Evolutionary conservation across 1,139 yeast genomes (phyloP).

Genomic region (Lodderomyces elongisporus): DNA sequence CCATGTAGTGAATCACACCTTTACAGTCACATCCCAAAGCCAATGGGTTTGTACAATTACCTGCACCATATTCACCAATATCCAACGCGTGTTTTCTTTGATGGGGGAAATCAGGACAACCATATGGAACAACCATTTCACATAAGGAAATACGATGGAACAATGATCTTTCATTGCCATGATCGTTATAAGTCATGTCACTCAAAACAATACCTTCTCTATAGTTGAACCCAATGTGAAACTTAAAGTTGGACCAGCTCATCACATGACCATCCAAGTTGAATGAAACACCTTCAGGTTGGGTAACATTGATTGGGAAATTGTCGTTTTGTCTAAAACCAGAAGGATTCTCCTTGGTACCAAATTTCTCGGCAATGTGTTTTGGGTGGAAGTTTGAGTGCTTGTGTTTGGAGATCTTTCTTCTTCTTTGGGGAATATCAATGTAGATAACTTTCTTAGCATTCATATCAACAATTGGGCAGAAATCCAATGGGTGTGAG

Average conservation of each 20-base stretch:
- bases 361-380: slow-evolving; percentile 55
- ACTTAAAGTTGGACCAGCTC: slow-evolving; percentile 70
- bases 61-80: slow-evolving; percentile 85
- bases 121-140: slow-evolving; percentile 85
- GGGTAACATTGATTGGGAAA: slow-evolving; percentile 63
- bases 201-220: slow-evolving; percentile 80
- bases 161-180: slow-evolving; percentile 63
- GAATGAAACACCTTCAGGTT: slow-evolving; percentile 81
- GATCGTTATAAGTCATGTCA: slow-evolving; percentile 69
- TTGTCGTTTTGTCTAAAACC: slow-evolving; percentile 57
- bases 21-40: slow-evolving; percentile 80
- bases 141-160: slow-evolving; percentile 75
- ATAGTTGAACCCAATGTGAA: slow-evolving; percentile 79
- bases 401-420: slow-evolving; percentile 62
- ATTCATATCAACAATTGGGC: slow-evolving; percentile 77
- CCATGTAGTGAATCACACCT: slow-evolving; percentile 77
- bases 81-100: slow-evolving; percentile 84
- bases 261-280: slow-evolving; percentile 62
- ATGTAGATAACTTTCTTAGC: slow-evolving; percentile 62
- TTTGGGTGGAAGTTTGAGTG: slow-evolving; percentile 67
- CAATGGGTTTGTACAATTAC: slow-evolving; percentile 75
- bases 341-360: slow-evolving; percentile 43
- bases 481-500: slow-evolving; percentile 78
- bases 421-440: slow-evolving; percentile 71
- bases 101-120: slow-evolving; percentile 73